Evolutionary conservation across 495 filamentous ascomycete genomes (phyloP).

Genomic region (Podospora comata): DNA sequence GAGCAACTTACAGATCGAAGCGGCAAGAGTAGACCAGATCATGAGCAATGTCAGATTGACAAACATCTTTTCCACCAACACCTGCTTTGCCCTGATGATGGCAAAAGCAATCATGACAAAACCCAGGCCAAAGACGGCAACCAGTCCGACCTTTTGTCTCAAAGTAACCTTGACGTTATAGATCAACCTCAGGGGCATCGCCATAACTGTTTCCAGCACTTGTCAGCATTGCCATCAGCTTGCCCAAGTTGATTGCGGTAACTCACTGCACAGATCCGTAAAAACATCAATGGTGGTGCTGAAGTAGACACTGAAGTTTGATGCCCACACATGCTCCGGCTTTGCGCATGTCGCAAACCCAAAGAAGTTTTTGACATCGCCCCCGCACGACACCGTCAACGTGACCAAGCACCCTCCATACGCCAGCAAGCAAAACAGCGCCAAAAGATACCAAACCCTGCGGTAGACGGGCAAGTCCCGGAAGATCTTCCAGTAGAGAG

Average conservation of each 20-base stretch:
- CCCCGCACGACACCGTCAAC: conserved; percentile 39
- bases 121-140: conserved; percentile 48
- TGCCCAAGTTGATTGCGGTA: background rate
- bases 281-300: conserved; percentile 46
- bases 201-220: conserved; percentile 37
- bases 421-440: conserved; percentile 34
- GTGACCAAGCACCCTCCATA: conserved; percentile 44
- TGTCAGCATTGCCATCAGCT: conserved; percentile 3
- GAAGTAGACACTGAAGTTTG: conserved; percentile 42
- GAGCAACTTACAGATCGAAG: conserved; percentile 32
- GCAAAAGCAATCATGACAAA: conserved; percentile 52
- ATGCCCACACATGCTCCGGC: conserved; percentile 31
- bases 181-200: conserved; percentile 49
- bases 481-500: conserved; percentile 46
- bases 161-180: conserved; percentile 45
- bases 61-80: conserved; percentile 33
- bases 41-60: conserved; percentile 36
- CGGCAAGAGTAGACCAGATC: conserved; percentile 37
- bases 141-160: conserved; percentile 47
- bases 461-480: conserved; percentile 38
- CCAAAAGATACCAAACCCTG: conserved; percentile 38
- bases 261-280: conserved; percentile 38
- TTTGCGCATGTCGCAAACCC: conserved; percentile 32
- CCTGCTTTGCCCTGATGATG: conserved; percentile 45
- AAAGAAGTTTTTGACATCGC: conserved; percentile 39